phyloP scores from a whole-genome alignment of 2,329 filamentous ascomycete species.

The Monosporascus sp. region DNA sequence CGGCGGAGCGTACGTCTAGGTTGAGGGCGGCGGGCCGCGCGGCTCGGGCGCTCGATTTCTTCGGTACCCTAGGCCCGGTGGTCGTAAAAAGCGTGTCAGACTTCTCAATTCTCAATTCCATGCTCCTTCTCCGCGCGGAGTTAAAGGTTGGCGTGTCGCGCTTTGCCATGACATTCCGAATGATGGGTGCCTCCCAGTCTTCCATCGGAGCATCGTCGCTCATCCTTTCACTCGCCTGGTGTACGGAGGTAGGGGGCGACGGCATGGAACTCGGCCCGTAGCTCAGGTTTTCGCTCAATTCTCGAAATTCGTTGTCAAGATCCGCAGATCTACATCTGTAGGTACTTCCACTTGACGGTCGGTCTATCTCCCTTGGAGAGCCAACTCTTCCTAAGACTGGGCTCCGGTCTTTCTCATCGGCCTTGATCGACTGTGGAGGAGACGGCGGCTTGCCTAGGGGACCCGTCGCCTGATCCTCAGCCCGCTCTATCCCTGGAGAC shows the following conservation, averaged over 20 bases:
- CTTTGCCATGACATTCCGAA: constrained; percentile 43
- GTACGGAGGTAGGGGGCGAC: constrained; percentile 36
- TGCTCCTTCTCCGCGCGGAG: constrained; percentile 39
- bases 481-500: constrained; percentile 6
- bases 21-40: neutral
- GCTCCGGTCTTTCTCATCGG: constrained; percentile 12
- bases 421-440: constrained; percentile 29
- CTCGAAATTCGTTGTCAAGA: constrained; percentile 13
- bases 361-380: constrained; percentile 9
- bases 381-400: constrained; percentile 5
- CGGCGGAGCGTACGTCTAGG: neutral
- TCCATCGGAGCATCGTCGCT: constrained; percentile 16
- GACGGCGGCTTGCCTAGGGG: constrained; percentile 24
- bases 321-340: constrained; percentile 18
- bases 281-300: constrained; percentile 10
- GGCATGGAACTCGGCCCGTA: constrained; percentile 31
- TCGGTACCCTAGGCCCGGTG: constrained; percentile 9
- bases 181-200: constrained; percentile 33
- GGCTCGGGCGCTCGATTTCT: constrained; percentile 12
- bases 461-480: constrained; percentile 1
- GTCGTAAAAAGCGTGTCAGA: constrained; percentile 3
- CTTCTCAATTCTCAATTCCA: constrained; percentile 42
- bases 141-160: constrained; percentile 48
- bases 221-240: constrained; percentile 34
- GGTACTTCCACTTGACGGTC: constrained; percentile 18